Base-by-base conservation (phyloP, 2,329 filamentous ascomycete genomes). In the Taxawa tesnikishii region DNA sequence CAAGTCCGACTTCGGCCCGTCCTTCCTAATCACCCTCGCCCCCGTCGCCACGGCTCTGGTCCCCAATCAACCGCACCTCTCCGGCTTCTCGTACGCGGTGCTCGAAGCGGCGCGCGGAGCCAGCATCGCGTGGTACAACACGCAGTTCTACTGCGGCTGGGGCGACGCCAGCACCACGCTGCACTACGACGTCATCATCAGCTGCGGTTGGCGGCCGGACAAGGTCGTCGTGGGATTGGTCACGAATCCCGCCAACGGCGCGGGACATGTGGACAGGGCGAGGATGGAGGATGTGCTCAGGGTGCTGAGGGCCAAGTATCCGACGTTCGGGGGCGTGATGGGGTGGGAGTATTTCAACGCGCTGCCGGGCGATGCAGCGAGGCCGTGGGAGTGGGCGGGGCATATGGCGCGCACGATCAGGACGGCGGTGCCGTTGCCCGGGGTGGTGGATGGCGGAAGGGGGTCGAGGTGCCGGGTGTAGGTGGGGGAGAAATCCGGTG, bases 301-400 rank as follows among this genome's bases (percentile, higher is more conserved):
- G 17, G 49, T 63, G 25, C 50, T 85, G 41, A 59, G 68, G 21
- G 60, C 70, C 21, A 65, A 65, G 37, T 82, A 82, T 45, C 70
- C 71, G 2, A 60, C 61, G 1, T 90, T 94, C 52, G 87, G 85
- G 1, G 87, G 87, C 1, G 75, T 94, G 5, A 90, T 90, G 76
- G 84, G 84, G 3, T 94, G 87, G 87, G 87, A 94, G 59, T 94
- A 90, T 53, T 94, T 88, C 60, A 92, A 93, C 60, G 73, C 78
- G 34, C 53, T 75, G 36, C 80, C 82, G 0, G 78, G 76, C 1
- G 76, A 71, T 15, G 51, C 50, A 2, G 60, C 62, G 9, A 59
- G 65, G 34, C 81, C 83, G 0, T 88, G 79, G 79, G 66, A 81
- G 43, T 94, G 85, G 85, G 82, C 81, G 0, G 67, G 65, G 28